phyloP scores from a whole-genome alignment of 345 rosid genomes.

The Salix arbutifolia region DNA sequence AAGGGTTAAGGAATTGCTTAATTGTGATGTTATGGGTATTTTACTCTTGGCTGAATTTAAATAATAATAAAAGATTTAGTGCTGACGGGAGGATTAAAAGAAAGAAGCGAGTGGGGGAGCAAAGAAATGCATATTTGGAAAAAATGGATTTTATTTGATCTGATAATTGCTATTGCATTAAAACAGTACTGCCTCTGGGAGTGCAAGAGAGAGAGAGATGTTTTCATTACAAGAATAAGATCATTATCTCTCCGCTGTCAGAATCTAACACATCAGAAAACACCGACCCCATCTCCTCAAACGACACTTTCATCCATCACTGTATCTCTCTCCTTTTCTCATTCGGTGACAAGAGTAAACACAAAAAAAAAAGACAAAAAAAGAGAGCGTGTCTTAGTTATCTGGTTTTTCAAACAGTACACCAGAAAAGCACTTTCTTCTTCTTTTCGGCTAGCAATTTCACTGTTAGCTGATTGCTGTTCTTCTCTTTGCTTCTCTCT shows the following conservation, averaged over 20 bases:
- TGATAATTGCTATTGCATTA: constrained; percentile 11
- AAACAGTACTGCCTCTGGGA: not conserved
- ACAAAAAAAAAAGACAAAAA: not conserved
- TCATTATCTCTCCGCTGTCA: constrained; percentile 23
- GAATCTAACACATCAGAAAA: constrained; percentile 13
- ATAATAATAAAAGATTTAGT: no score
- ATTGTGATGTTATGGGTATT: no score
- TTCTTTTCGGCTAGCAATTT: constrained; percentile 1
- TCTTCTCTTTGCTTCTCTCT: not conserved
- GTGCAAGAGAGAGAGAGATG: not conserved
- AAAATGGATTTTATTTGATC: not conserved
- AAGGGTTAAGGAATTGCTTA: no score
- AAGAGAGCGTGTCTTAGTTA: not conserved
- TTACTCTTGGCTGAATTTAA: no score
- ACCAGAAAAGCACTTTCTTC: not conserved
- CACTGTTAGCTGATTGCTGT: not conserved
- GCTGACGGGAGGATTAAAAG: no score
- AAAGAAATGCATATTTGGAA: not conserved
- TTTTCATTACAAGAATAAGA: constrained; percentile 8
- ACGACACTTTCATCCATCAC: not conserved
- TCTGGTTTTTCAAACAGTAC: constrained; percentile 4
- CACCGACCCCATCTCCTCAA: not conserved
- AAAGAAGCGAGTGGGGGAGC: no score
- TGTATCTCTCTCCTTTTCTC: not conserved
- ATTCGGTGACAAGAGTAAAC: not conserved